A percentile compares a stretch with the other conserved stretches of the same genome.
phyloP scores from a whole-genome alignment of 1,139 yeast species.

The Scheffersomyces segobiensis region DNA sequence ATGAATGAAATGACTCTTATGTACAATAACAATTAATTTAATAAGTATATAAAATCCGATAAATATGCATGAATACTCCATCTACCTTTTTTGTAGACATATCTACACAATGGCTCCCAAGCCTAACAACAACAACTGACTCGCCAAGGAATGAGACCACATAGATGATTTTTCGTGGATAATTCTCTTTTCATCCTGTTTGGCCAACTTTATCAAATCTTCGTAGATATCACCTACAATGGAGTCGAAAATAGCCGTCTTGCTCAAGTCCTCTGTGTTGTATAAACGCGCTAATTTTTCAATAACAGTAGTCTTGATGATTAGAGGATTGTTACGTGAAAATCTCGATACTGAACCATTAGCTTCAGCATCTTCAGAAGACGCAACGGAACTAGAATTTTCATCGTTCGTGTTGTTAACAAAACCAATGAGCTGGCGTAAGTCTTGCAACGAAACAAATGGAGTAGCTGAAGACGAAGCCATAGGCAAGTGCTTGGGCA shows the following conservation, averaged over 20 bases:
- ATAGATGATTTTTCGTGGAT: conserved; percentile 45
- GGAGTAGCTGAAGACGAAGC: conserved; percentile 54
- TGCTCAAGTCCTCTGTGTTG: conserved; percentile 46
- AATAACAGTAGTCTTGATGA: conserved; percentile 58
- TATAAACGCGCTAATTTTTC: conserved; percentile 57
- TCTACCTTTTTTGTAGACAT: background rate
- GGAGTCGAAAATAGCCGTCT: conserved; percentile 53
- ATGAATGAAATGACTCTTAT: conserved; percentile 1
- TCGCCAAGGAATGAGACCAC: conserved; percentile 64
- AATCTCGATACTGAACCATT: conserved; percentile 1
- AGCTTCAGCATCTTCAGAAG: background rate
- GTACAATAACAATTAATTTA: background rate
- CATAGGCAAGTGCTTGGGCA: conserved; percentile 54
- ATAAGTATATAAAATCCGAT: conserved; percentile 4
- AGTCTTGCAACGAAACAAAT: conserved; percentile 57
- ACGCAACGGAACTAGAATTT: background rate
- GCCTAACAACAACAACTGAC: conserved; percentile 58
- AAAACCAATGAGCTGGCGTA: conserved; percentile 60
- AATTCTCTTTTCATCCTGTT: conserved; percentile 49
- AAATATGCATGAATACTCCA: conserved; percentile 3
- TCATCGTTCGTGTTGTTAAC: conserved; percentile 44
- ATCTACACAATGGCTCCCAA: conserved; percentile 56
- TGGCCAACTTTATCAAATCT: conserved; percentile 54
- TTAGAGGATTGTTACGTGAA: conserved; percentile 24
- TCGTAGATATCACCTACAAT: conserved; percentile 61